Percentiles rank a stretch among this genome's conserved stretches.
phyloP scores from a whole-genome alignment of 441 rosid genomes.

The Omphalea diandra region DNA sequence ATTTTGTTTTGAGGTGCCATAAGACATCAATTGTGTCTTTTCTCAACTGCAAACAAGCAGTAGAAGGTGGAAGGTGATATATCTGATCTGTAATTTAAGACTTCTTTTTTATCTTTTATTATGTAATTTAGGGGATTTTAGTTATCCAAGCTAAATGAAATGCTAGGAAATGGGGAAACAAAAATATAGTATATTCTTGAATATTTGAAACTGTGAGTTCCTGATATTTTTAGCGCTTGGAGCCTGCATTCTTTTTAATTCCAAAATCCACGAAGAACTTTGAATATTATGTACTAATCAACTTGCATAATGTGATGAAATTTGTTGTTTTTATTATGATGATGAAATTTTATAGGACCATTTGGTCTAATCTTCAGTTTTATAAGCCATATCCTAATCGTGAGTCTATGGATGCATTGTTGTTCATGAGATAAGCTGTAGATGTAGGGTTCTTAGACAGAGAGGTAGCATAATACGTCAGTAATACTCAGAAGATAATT shows the following conservation, averaged over 20 bases:
- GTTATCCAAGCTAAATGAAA: conserved; percentile 15
- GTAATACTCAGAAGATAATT: no score
- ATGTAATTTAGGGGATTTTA: conserved; percentile 24
- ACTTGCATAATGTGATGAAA: neutral
- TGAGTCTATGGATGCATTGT: no score
- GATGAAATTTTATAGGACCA: neutral
- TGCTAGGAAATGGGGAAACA: conserved; percentile 23
- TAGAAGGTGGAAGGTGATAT: conserved; percentile 15
- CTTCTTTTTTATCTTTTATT: conserved; percentile 4
- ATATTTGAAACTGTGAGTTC: neutral
- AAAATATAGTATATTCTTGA: conserved; percentile 16
- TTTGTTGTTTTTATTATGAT: neutral
- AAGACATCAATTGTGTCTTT: conserved; percentile 28
- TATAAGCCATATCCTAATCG: neutral
- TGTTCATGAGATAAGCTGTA: no score
- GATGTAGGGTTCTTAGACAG: no score
- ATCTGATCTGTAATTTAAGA: conserved; percentile 21
- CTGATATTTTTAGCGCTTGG: neutral
- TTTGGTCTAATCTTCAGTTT: neutral
- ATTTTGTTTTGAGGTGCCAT: conserved; percentile 34
- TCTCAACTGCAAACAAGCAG: conserved; percentile 24
- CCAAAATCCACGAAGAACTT: neutral
- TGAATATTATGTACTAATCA: neutral
- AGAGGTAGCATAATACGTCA: no score
- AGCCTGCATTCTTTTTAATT: neutral